Evolutionary conservation across 441 rosid genomes (phyloP).

Genomic region (Brassica balearica): DNA sequence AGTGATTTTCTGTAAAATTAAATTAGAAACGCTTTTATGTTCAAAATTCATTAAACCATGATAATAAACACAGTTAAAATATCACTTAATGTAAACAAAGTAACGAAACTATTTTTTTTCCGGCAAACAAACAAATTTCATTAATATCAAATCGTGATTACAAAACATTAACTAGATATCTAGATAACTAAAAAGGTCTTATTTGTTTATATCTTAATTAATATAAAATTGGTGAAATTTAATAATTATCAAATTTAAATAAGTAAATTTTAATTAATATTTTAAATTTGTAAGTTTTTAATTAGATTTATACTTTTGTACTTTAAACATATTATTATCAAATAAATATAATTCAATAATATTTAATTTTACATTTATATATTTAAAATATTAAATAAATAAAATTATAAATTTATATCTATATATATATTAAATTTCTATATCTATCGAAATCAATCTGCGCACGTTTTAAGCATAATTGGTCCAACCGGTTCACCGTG

Average conservation of each 20-base stretch:
- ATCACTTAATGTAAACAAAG: not conserved
- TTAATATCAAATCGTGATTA: no score
- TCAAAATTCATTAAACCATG: not conserved
- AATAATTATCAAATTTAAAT: no score
- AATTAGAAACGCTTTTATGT: not conserved
- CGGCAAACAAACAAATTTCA: no score
- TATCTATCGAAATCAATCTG: not conserved
- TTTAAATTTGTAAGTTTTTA: no score
- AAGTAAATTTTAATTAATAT: no score
- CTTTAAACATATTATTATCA: not conserved
- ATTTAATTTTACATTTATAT: not conserved
- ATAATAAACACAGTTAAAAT: not conserved
- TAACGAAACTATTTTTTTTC: no score
- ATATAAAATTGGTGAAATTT: no score
- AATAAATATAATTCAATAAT: not conserved
- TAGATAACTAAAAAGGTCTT: no score
- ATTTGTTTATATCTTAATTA: no score
- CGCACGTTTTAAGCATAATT: slow-evolving; percentile 11
- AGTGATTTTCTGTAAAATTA: no score
- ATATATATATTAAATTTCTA: not conserved
- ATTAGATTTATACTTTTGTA: no score
- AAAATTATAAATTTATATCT: not conserved
- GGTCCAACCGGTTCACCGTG: slow-evolving; percentile 32
- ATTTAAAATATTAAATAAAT: no score
- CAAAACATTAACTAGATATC: not conserved